Percentiles rank a stretch among this genome's conserved stretches.
phyloP scores from a whole-genome alignment of 257 asterid species.

The Handroanthus guayacan region DNA sequence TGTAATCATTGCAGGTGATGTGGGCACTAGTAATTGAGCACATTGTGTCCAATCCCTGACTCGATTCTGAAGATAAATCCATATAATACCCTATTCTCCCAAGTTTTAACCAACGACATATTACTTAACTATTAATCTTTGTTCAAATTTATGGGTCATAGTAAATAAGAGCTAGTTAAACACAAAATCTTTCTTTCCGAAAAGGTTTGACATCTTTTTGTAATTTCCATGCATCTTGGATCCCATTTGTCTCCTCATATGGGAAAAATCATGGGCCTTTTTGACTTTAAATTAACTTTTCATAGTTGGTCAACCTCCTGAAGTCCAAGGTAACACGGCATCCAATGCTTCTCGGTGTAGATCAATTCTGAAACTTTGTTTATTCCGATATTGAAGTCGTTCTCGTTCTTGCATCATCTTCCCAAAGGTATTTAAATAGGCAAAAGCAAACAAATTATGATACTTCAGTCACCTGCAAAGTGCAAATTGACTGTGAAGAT shows the following conservation, averaged over 20 bases:
- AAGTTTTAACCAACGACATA: no score
- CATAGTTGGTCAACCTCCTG: slow-evolving; percentile 30
- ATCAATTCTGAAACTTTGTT: slow-evolving; percentile 27
- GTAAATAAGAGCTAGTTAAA: no score
- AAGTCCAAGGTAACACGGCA: slow-evolving; percentile 29
- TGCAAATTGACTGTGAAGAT: not conserved
- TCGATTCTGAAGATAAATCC: not conserved
- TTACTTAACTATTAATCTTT: no score
- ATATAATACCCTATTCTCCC: no score
- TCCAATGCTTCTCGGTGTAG: slow-evolving; percentile 41
- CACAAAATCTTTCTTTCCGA: no score
- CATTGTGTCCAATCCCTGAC: no score
- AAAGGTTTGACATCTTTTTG: not conserved
- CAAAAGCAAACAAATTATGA: slow-evolving; percentile 36
- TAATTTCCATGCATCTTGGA: not conserved
- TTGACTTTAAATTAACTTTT: slow-evolving; percentile 26
- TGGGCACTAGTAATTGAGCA: no score
- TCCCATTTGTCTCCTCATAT: not conserved
- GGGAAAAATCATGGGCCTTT: not conserved
- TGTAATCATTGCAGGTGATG: no score
- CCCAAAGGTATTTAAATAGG: slow-evolving; percentile 9
- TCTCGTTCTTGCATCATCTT: not conserved
- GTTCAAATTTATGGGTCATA: no score
- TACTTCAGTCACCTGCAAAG: slow-evolving; percentile 4
- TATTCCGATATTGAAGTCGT: slow-evolving; percentile 14